phyloP scores from a whole-genome alignment of 495 filamentous ascomycete genomes.

The Daldinia vernicosa region DNA sequence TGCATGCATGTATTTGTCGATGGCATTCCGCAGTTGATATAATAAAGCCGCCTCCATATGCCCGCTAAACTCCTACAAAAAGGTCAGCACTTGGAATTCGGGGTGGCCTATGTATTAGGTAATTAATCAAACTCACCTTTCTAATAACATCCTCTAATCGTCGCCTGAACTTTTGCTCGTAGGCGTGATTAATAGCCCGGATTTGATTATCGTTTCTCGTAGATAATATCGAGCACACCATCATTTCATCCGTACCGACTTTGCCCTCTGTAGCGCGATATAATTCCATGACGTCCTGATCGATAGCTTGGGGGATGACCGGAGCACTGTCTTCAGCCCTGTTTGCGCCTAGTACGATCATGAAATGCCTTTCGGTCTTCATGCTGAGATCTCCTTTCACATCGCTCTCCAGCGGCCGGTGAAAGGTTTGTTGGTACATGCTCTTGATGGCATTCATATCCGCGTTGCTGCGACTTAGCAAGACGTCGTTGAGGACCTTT shows the following conservation, averaged over 20 bases:
- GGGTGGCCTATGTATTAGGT: not conserved
- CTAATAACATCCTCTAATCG: conserved; percentile 75
- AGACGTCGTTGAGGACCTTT: conserved; percentile 80
- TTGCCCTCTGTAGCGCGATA: conserved; percentile 76
- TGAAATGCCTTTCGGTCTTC: conserved; percentile 84
- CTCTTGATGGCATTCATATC: conserved; percentile 83
- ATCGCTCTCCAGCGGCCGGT: conserved; percentile 67
- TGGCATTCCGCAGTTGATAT: conserved; percentile 76
- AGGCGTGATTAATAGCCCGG: conserved; percentile 77
- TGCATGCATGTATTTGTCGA: conserved; percentile 83
- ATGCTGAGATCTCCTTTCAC: conserved; percentile 81
- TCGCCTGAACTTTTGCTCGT: conserved; percentile 69
- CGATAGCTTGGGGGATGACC: conserved; percentile 72
- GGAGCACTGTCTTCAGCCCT: conserved; percentile 80
- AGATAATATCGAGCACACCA: conserved; percentile 79
- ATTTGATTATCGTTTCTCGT: conserved; percentile 79
- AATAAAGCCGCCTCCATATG: conserved; percentile 92
- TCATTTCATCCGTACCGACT: conserved; percentile 75
- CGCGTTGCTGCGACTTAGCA: conserved; percentile 83
- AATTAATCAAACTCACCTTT: conserved; percentile 53
- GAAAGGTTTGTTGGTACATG: conserved; percentile 73
- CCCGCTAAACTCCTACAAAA: conserved; percentile 75
- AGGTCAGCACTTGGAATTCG: not conserved
- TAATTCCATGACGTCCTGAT: conserved; percentile 74
- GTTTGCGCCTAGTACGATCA: conserved; percentile 74